Evolutionary conservation across 768 basidiomycete species (phyloP).

Genomic region (Suillus spraguei): DNA sequence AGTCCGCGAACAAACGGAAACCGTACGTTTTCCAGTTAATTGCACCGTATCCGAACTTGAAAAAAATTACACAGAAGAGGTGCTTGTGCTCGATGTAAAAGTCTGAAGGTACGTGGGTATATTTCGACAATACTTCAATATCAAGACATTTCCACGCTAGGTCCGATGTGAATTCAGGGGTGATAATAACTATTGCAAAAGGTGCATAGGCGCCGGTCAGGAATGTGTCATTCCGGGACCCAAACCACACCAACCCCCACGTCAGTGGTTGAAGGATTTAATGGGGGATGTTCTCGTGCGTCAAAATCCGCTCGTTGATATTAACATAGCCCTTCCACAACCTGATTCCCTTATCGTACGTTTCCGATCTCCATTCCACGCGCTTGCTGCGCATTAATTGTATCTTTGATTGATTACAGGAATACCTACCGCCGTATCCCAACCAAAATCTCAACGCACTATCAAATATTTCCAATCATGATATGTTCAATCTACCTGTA

Average conservation of each 20-base stretch:
- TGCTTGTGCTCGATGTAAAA: constrained; percentile 75
- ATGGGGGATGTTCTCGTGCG: neutral
- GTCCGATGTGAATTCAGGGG: constrained; percentile 78
- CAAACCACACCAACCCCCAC: constrained; percentile 77
- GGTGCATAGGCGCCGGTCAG: constrained; percentile 69
- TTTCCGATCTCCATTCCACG: neutral
- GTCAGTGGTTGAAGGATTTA: constrained; percentile 45
- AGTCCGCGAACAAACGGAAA: constrained; percentile 19
- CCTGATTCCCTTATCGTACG: neutral
- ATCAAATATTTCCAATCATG: no score
- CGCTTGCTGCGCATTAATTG: neutral
- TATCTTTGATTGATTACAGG: neutral
- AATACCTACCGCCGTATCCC: neutral
- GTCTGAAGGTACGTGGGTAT: constrained; percentile 41
- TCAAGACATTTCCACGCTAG: constrained; percentile 36
- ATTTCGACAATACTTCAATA: neutral
- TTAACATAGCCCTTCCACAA: neutral
- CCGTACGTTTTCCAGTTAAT: constrained; percentile 19
- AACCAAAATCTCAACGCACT: no score
- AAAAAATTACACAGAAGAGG: constrained; percentile 40
- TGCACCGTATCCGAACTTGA: constrained; percentile 3
- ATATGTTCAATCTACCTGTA: constrained; percentile 1
- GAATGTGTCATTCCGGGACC: constrained; percentile 81
- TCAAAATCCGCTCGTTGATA: neutral
- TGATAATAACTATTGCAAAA: constrained; percentile 73